Evolutionary conservation across 331 rosid species (phyloP), one percentile per base, ranked within the genome.

Genomic region (Prunus yedoensis): DNA sequence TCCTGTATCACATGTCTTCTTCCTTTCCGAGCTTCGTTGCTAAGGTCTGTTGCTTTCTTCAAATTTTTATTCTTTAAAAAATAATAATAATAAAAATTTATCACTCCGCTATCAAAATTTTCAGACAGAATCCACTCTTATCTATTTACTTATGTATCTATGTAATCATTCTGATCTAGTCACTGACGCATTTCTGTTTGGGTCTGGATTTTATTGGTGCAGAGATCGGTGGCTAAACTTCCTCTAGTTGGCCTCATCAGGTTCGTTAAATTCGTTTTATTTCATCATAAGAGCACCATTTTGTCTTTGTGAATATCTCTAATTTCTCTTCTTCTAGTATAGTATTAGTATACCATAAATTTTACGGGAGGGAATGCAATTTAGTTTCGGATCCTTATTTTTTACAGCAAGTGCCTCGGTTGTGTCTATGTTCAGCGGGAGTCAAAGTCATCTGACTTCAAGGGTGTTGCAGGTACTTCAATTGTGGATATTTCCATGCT

Each of bases 1-100:
- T 87, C 76, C 87, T 95, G 93, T 92, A 92, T 82, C n/a, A 95
- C 70, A 88, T 89, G 99, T 91, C 97, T 41, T 84, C 85, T 47
- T 88, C 92, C 4, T 95, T 92, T 83, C 94, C 99, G 41, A 95
- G 99, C 82, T 95, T 95, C 80, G 99, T 95, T 87, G 97, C 99
- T 9, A 95, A 95, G 99, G 99, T 95, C 73, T 74, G 91, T 79
- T 75, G 68, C 49, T 59, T 52, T 45, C 20, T 27, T 61, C 66
- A 61, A 41, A 27, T 27, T 27, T 27, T 27, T 1, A n/a, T 27
- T 27, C 2, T 1, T 27, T 27, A 1, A 27, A 27, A 27, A 27
- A 27, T 1, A 49, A 3, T 49, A 4, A 11, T 23, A 10, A 49
- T 49, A 4, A 13, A 49, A 3, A 14, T 49, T 50, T 15, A 12